Evolutionary conservation across 441 rosid species (phyloP).

Genomic region (Erodium texanum): DNA sequence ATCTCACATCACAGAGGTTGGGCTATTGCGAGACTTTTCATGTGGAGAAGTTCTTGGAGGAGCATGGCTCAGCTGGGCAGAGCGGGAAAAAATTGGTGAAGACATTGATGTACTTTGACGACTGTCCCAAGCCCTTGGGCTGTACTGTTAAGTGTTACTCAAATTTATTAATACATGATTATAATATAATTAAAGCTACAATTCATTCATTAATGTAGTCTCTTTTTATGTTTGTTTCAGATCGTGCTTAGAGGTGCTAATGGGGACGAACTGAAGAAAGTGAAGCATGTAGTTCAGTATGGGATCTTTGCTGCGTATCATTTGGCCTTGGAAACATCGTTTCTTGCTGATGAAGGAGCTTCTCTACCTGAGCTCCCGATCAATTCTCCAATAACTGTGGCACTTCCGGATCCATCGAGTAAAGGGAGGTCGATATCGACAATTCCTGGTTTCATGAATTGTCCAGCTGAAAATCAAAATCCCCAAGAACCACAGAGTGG

Average conservation of each 20-base stretch:
- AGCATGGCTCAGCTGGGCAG: constrained; percentile 73
- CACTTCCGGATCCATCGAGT: constrained; percentile 71
- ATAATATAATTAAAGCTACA: background rate
- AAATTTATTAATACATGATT: constrained; percentile 8
- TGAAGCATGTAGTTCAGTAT: constrained; percentile 91
- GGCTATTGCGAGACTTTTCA: constrained; percentile 88
- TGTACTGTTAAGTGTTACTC: constrained; percentile 64
- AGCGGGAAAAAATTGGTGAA: constrained; percentile 70
- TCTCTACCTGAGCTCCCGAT: constrained; percentile 70
- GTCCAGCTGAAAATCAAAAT: no score
- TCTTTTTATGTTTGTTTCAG: constrained; percentile 38
- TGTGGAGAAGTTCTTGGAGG: constrained; percentile 70
- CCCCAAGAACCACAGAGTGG: no score
- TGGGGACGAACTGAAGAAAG: constrained; percentile 82
- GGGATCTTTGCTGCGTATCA: constrained; percentile 99
- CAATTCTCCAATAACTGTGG: constrained; percentile 65
- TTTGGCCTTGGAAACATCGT: constrained; percentile 86
- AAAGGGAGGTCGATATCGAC: constrained; percentile 52
- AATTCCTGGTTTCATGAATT: constrained; percentile 27
- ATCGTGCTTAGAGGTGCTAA: constrained; percentile 88
- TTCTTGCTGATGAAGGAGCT: constrained; percentile 98
- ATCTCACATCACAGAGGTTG: constrained; percentile 72
- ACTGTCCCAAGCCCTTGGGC: constrained; percentile 95
- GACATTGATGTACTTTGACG: constrained; percentile 92
- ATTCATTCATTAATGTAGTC: no score